Percentiles rank a stretch among this genome's conserved stretches.
These are phyloP conservation scores for Ascochyta fabae DNA, from an alignment of 2,329 filamentous ascomycete genomes.

Conservation along the genomic window DNA sequence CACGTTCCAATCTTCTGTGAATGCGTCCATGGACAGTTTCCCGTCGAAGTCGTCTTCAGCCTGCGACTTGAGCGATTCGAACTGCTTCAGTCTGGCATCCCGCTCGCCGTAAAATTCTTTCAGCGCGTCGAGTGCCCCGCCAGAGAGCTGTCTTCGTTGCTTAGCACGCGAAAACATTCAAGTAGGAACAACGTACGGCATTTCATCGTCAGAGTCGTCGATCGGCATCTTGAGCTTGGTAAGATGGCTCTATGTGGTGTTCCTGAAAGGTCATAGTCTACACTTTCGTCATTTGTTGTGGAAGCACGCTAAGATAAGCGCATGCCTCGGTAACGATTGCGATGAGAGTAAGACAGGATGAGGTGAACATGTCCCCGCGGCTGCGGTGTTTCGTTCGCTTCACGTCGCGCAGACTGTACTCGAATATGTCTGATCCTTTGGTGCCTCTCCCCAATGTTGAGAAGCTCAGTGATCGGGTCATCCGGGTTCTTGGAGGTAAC, in stretches of 20 bases:
- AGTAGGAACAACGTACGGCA: slow-evolving; percentile 36
- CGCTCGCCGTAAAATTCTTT: slow-evolving; percentile 77
- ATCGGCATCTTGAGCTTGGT: slow-evolving; percentile 28
- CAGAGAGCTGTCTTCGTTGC: slow-evolving; percentile 65
- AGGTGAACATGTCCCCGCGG: slow-evolving; percentile 32
- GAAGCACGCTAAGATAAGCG: slow-evolving; percentile 19
- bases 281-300: slow-evolving; percentile 7
- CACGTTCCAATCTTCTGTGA: slow-evolving; percentile 82
- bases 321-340: slow-evolving; percentile 29
- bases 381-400: slow-evolving; percentile 30
- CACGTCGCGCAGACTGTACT: slow-evolving; percentile 31
- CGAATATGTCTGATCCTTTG: slow-evolving; percentile 66
- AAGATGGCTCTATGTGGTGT: slow-evolving; percentile 11
- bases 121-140: slow-evolving; percentile 70
- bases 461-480: slow-evolving; percentile 76
- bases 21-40: slow-evolving; percentile 69
- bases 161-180: slow-evolving; percentile 19
- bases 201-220: slow-evolving; percentile 44
- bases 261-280: slow-evolving; percentile 32
- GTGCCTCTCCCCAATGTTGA: slow-evolving; percentile 74
- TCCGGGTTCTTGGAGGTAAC: slow-evolving; percentile 88
- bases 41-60: slow-evolving; percentile 63
- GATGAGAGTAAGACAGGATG: slow-evolving; percentile 6
- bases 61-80: slow-evolving; percentile 69
- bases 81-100: slow-evolving; percentile 69